phyloP scores from a whole-genome alignment of 495 filamentous ascomycete genomes.

The Tuber brumale region DNA sequence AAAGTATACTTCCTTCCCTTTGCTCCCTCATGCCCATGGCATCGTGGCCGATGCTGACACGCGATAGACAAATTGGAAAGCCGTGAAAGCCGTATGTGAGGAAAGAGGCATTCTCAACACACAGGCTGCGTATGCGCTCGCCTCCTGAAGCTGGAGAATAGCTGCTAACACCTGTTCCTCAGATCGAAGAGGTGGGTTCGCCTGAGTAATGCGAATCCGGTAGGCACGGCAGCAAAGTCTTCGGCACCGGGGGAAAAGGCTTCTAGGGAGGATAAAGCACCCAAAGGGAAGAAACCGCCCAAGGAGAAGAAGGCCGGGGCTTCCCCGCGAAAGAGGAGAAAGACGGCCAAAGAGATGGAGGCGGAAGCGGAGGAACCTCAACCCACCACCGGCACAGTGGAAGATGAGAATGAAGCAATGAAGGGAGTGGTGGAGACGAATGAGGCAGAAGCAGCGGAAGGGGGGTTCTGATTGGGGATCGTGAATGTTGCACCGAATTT shows the following conservation, averaged over 20 bases:
- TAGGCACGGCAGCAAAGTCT: not conserved
- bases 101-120: slow-evolving; percentile 10
- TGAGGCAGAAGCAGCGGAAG: not conserved
- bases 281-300: not conserved
- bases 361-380: not conserved
- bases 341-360: not conserved
- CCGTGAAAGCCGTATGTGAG: slow-evolving; percentile 2
- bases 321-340: slow-evolving; percentile 15
- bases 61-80: slow-evolving; percentile 12
- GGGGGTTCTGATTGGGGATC: not conserved
- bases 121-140: slow-evolving; percentile 8
- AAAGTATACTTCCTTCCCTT: not conserved
- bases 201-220: not conserved
- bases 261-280: slow-evolving; percentile 3
- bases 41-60: not conserved
- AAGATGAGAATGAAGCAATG: not conserved
- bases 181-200: not conserved
- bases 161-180: not conserved
- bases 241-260: not conserved
- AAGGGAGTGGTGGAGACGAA: not conserved
- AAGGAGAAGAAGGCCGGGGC: slow-evolving; percentile 1
- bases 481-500: not conserved
- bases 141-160: not conserved
- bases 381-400: not conserved
- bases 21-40: not conserved